Percentiles rank a stretch among this genome's conserved stretches.
These are phyloP conservation scores for Vigna unguiculata DNA, from an alignment of 306 rosid genomes.

Conservation along the genomic window DNA sequence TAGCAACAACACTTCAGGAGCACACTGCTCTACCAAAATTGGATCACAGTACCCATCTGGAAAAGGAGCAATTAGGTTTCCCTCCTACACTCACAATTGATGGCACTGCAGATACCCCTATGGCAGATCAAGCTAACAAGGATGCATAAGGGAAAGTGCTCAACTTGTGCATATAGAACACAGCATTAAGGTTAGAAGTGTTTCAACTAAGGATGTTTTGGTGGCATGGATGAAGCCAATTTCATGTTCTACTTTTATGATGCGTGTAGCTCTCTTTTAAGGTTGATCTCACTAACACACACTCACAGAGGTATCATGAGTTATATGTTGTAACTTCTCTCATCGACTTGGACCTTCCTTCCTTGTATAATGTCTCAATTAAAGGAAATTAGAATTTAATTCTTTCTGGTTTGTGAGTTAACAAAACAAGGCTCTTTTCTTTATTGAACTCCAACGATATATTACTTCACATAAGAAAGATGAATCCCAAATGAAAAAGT, in stretches of 20 bases:
- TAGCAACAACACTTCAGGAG: constrained; percentile 37
- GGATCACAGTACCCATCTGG: constrained; percentile 35
- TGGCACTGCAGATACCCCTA: constrained; percentile 38
- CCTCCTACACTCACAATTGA: constrained; percentile 33
- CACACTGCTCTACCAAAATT: constrained; percentile 34
- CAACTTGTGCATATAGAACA: background rate
- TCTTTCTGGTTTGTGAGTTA: constrained; percentile 12
- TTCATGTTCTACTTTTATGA: constrained; percentile 1
- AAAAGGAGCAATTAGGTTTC: constrained; percentile 36
- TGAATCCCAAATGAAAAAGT: no score
- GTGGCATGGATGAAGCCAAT: constrained; percentile 21
- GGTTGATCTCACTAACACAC: constrained; percentile 41
- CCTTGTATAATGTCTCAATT: constrained; percentile 41
- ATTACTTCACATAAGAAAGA: no score
- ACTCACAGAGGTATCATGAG: constrained; percentile 6
- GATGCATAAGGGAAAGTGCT: constrained; percentile 43
- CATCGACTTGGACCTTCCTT: constrained; percentile 30
- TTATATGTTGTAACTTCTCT: constrained; percentile 26
- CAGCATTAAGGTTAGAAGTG: background rate
- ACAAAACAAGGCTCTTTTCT: no score
- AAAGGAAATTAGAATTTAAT: constrained; percentile 25
- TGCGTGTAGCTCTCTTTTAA: constrained; percentile 13
- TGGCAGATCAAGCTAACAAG: constrained; percentile 46
- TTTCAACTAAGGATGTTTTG: constrained; percentile 26
- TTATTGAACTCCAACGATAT: no score